Evolutionary conservation across 169 alveolate species (phyloP), one percentile per base, ranked within the genome.

Genomic region (Plasmodium vivax): DNA sequence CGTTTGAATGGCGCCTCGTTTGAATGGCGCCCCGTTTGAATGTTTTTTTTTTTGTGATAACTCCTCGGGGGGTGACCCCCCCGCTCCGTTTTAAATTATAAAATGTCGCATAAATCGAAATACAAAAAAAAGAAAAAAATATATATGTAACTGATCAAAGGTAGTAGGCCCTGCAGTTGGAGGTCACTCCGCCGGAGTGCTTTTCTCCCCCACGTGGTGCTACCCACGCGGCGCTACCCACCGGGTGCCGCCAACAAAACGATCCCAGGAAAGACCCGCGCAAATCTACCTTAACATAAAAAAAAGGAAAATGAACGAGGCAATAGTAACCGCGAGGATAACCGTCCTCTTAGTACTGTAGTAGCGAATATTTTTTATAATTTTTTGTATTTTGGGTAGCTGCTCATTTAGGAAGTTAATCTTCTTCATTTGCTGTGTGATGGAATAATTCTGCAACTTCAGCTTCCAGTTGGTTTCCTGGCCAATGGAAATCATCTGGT

Each of bases 371-470:
- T 90, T 90, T 81, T 90, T 90, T n/a, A 90, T 38, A 38, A 90
- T 81, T 80, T 81, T 90, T 41, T 90, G 90, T 30, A 90, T 90
- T 71, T 90, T 85, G 9, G 94, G 94, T 36, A 90, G 19, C 72
- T 90, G 74, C 3, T 36, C 47, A 68, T 90, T 81, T 41, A 90
- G 32, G 38, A 68, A 3, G 36, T 79, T 58, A 10, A 90, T 81
- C 68, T 90, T 90, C 43, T 90, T 90, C 47, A 90, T 36, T 19
- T 90, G 94, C 41, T 90, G 71, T 16, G 83, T 82, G 36, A 90
- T 81, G 45, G 81, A 9, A 56, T 45, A 58, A 90, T 90, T 90
- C 30, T 90, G 94, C 14, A 41, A 36, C 82, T 80, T 90, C 54
- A 90, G 51, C 74, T 74, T 80, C 36, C 51, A n/a, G 10, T 23